Evolutionary conservation across 2,329 filamentous ascomycete genomes (phyloP).

Genomic region (Sporothrix inflata): DNA sequence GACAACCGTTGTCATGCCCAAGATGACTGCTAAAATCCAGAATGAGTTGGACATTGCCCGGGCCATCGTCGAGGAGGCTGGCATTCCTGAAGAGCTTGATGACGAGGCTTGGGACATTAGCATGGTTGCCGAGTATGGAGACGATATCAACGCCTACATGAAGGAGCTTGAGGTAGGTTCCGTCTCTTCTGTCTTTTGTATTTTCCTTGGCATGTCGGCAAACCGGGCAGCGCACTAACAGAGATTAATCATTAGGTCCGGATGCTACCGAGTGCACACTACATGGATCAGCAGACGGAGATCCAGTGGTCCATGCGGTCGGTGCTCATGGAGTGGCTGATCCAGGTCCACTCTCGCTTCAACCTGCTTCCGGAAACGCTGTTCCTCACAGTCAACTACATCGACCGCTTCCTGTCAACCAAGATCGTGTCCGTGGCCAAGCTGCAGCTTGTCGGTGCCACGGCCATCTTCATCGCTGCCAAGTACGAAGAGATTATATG

Average conservation of each 20-base stretch:
- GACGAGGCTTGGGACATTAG: constrained; percentile 92
- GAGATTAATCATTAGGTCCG: constrained; percentile 28
- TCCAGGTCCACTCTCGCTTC: constrained; percentile 94
- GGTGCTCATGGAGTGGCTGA: constrained; percentile 96
- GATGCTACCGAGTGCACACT: constrained; percentile 81
- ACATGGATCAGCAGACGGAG: constrained; percentile 97
- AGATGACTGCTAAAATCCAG: constrained; percentile 67
- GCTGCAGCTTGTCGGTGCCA: constrained; percentile 93
- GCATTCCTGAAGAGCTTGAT: constrained; percentile 74
- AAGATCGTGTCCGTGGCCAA: constrained; percentile 96
- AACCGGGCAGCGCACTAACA: constrained; percentile 30
- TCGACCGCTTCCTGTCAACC: constrained; percentile 91
- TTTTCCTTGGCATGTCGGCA: not conserved
- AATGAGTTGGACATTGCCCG: constrained; percentile 72
- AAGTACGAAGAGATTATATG: constrained; percentile 99
- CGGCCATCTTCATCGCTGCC: constrained; percentile 90
- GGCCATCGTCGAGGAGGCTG: constrained; percentile 66
- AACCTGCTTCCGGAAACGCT: constrained; percentile 89
- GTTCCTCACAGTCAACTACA: constrained; percentile 94
- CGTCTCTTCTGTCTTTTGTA: not conserved
- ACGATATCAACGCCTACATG: constrained; percentile 96
- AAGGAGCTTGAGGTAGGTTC: constrained; percentile 75
- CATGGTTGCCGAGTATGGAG: constrained; percentile 96
- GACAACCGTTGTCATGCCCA: constrained; percentile 70
- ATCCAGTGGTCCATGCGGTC: constrained; percentile 99